Evolutionary conservation across 768 basidiomycete genomes (phyloP), one percentile per base, ranked within the genome.

Genomic region (Trametes villosa): DNA sequence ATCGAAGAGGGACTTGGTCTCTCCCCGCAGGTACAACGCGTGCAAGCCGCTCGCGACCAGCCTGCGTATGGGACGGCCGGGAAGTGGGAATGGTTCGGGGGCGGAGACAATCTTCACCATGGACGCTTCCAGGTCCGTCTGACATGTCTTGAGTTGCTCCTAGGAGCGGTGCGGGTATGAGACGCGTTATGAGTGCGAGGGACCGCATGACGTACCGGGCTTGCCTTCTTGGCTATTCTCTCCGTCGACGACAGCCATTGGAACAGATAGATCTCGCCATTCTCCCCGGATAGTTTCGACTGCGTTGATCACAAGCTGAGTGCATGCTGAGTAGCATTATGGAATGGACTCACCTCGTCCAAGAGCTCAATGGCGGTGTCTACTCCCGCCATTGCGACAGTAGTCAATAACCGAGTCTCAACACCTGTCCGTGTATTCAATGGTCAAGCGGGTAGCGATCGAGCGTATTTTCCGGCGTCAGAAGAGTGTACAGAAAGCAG

Each of bases 1-100:
- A 69, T 99, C 96, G 66, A 95, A 98, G 56, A 98, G 74, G 1
- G 88, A 85, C 73, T 87, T 83, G 0, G 89, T 88, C 71, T 98
- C 96, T 66, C 91, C 92, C 18, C 87, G 83, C 33, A 80, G 82
- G 75, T 95, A 95, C 17, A 96, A 64, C 22, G 78, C 71, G 42
- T 92, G 73, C 46, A 98, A 75, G 68, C 93, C 94, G 79, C 91
- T 79, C 9, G 90, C 85, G 47, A 90, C 84, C 5, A 93, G 78
- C 59, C 89, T 88, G 40, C 96, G 84, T 42, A 94, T 76, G 2
- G 93, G 92, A 11, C 95, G 88, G 44, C 96, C 96, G 1, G 96
- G 96, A 29, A 82, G 73, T n/a, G 95, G 92, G 66, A 87, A 89
- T 12, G 80, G 81, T 8, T 85, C 78, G 0, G 84, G 77, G 2